phyloP scores from a whole-genome alignment of 371 early-diverging fungal genomes.

The Mortierella sp. region DNA sequence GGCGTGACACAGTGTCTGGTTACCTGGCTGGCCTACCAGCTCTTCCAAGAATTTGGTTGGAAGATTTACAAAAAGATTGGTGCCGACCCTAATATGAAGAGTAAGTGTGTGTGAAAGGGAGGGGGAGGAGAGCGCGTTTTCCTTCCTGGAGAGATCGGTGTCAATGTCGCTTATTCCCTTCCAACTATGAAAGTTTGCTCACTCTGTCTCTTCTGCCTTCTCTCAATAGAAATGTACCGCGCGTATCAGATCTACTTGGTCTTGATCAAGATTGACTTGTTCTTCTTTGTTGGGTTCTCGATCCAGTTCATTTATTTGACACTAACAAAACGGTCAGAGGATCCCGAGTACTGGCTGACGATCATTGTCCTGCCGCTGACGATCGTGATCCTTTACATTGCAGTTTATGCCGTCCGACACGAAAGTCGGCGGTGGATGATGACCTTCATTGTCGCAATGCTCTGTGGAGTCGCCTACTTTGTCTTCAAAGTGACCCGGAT shows the following conservation, averaged over 20 bases:
- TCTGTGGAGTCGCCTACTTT: conserved; percentile 84
- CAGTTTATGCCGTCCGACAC: conserved; percentile 80
- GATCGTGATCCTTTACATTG: conserved; percentile 73
- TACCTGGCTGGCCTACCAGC: conserved; percentile 48
- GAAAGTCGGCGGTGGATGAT: conserved; percentile 74
- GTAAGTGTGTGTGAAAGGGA: too few relatives aligned
- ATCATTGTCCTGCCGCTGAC: conserved; percentile 83
- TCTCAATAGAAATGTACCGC: conserved; percentile 77
- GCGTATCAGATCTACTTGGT: conserved; percentile 90
- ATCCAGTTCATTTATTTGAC: conserved; percentile 88
- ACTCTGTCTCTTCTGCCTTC: conserved; percentile 2
- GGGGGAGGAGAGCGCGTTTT: too few relatives aligned
- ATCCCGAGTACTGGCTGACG: conserved; percentile 79
- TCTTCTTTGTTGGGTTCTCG: conserved; percentile 88
- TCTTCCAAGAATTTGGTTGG: conserved; percentile 94
- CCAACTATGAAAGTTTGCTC: too few relatives aligned
- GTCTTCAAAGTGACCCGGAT: conserved; percentile 88
- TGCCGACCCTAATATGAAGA: conserved; percentile 87
- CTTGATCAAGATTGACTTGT: conserved; percentile 88
- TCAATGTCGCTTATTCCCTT: too few relatives aligned
- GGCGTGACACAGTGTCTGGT: conserved; percentile 38
- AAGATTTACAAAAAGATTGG: conserved; percentile 95
- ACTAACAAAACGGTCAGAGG: conserved; percentile 54
- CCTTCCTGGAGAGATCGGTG: neutral
- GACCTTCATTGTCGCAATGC: conserved; percentile 75